These are phyloP conservation scores for Cryomyces minteri DNA, from an alignment of 495 filamentous ascomycete genomes.

Conservation along the genomic window DNA sequence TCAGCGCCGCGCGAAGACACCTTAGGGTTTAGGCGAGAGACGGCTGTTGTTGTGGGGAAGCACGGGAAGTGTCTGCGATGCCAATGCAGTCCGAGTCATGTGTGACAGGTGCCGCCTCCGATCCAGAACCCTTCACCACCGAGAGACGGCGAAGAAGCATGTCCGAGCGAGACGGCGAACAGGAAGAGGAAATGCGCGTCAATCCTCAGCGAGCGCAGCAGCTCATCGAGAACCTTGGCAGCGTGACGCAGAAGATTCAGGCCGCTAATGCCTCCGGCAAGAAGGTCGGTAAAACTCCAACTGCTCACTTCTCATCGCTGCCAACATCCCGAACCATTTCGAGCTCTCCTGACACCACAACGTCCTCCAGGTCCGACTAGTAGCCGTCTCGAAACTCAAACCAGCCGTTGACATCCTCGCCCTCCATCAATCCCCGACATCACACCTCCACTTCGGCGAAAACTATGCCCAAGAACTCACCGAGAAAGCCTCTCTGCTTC, in stretches of 20 bases:
- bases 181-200: conserved; percentile 15
- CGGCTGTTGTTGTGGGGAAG: too few relatives aligned
- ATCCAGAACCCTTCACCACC: too few relatives aligned
- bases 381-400: conserved; percentile 90
- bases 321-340: background rate
- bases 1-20: too few relatives aligned
- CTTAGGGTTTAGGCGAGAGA: too few relatives aligned
- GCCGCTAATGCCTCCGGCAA: conserved; percentile 4
- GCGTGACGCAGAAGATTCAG: conserved; percentile 13
- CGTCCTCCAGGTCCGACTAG: conserved; percentile 48
- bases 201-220: conserved; percentile 16
- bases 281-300: background rate
- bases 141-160: background rate
- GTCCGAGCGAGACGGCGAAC: background rate
- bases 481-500: conserved; percentile 67
- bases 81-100: too few relatives aligned
- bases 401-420: conserved; percentile 75
- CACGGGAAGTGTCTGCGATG: too few relatives aligned
- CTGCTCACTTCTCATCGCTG: conserved; percentile 1
- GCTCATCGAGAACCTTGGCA: conserved; percentile 16
- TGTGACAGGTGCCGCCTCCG: too few relatives aligned
- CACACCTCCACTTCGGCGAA: conserved; percentile 79
- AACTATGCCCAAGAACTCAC: conserved; percentile 90
- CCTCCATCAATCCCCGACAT: conserved; percentile 35
- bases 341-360: background rate